These are phyloP conservation scores for Naganishia liquefaciens DNA, from an alignment of 1,284 basidiomycete genomes.

Conservation along the genomic window DNA sequence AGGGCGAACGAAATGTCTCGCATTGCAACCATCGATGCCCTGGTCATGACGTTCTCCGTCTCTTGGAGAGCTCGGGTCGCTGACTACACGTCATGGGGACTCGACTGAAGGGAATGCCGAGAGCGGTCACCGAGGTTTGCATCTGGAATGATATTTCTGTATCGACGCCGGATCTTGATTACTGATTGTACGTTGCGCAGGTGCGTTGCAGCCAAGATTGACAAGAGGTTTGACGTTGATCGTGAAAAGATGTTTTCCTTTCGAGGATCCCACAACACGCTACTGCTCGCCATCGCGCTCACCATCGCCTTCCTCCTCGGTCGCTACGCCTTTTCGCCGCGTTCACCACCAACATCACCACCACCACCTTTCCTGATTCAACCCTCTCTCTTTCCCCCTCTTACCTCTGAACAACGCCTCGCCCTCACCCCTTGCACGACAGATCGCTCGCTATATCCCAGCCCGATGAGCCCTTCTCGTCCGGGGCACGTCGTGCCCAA, in stretches of 20 bases:
- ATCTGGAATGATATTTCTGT: too few species aligned
- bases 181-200: too few species aligned
- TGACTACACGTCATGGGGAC: too few species aligned
- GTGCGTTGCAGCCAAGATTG: too few species aligned
- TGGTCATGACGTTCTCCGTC: too few species aligned
- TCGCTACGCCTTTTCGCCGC: background rate
- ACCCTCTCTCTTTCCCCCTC: constrained; percentile 37
- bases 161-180: too few species aligned
- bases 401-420: constrained; percentile 26
- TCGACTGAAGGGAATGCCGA: too few species aligned
- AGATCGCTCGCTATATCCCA: constrained; percentile 36
- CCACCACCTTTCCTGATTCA: constrained; percentile 41
- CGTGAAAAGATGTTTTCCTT: background rate
- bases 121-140: too few species aligned
- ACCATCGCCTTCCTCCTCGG: constrained; percentile 20
- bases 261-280: background rate
- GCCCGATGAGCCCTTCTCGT: constrained; percentile 41
- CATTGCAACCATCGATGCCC: too few species aligned
- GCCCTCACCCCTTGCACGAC: constrained; percentile 41
- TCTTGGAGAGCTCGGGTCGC: too few species aligned
- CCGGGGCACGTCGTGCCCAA: constrained; percentile 50
- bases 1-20: too few species aligned
- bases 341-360: constrained; percentile 22
- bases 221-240: too few species aligned
- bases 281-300: constrained; percentile 6